A percentile compares a stretch with the other conserved stretches of the same genome.
These are phyloP conservation scores for Colletotrichum higginsianum DNA, from an alignment of 2,329 filamentous ascomycete genomes.

Conservation along the genomic window DNA sequence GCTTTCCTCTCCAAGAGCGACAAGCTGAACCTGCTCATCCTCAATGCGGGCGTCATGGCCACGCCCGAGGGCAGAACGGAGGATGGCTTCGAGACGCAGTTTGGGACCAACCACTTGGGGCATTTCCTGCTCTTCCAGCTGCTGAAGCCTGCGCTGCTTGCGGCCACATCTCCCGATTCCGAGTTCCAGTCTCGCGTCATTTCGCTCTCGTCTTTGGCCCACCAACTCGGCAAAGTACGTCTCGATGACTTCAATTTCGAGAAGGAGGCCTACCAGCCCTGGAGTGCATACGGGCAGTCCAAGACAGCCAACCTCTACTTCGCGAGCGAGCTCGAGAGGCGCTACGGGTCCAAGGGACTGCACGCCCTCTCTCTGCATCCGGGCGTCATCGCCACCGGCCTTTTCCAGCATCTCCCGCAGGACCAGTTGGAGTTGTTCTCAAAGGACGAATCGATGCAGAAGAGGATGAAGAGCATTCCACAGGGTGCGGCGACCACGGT, in stretches of 20 bases:
- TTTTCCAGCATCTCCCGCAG: not conserved
- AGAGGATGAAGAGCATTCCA: conserved; percentile 43
- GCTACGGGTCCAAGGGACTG: conserved; percentile 50
- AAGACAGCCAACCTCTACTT: conserved; percentile 68
- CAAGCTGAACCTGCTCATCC: conserved; percentile 58
- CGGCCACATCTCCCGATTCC: conserved; percentile 49
- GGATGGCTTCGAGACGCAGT: conserved; percentile 55
- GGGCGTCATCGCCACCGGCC: conserved; percentile 53
- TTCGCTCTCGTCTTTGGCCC: conserved; percentile 58
- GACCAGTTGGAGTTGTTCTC: not conserved
- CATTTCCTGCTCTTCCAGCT: conserved; percentile 70
- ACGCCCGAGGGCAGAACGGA: conserved; percentile 43
- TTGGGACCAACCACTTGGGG: conserved; percentile 67
- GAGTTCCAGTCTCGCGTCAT: conserved; percentile 63
- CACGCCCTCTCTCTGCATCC: conserved; percentile 61
- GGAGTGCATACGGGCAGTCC: conserved; percentile 60
- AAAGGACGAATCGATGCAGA: not conserved
- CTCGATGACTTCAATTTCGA: conserved; percentile 47
- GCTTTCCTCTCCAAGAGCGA: conserved; percentile 49
- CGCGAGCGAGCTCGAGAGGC: conserved; percentile 47
- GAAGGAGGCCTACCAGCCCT: conserved; percentile 51
- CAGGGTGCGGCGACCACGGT: conserved; percentile 61
- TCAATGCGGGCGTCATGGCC: conserved; percentile 60
- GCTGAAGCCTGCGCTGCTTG: conserved; percentile 60
- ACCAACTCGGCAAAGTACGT: conserved; percentile 52